A percentile compares a stretch with the other conserved stretches of the same genome.
Evolutionary conservation across 495 filamentous ascomycete species (phyloP).

Genomic region (Aspergillus baeticus): DNA sequence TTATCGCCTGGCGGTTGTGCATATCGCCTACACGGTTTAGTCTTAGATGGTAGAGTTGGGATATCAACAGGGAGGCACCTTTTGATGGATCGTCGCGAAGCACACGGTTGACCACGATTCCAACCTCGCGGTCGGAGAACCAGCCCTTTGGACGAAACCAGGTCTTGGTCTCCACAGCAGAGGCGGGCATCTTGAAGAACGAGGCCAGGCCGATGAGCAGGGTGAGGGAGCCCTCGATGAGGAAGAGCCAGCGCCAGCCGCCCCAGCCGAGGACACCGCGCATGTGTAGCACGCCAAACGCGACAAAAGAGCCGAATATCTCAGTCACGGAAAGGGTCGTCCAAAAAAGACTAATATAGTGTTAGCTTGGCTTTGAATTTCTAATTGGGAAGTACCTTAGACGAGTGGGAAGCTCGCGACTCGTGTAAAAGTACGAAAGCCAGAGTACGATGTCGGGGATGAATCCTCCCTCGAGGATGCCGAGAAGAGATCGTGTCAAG

Average conservation of each 20-base stretch:
- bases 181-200: slow-evolving; percentile 56
- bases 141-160: slow-evolving; percentile 59
- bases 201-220: slow-evolving; percentile 51
- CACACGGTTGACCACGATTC: slow-evolving; percentile 60
- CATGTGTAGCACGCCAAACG: slow-evolving; percentile 46
- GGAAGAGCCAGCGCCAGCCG: slow-evolving; percentile 44
- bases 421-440: slow-evolving; percentile 68
- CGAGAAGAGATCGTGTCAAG: slow-evolving; percentile 58
- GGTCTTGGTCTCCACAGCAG: slow-evolving; percentile 49
- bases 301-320: slow-evolving; percentile 43
- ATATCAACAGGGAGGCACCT: slow-evolving; percentile 23
- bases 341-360: slow-evolving; percentile 54
- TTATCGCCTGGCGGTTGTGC: slow-evolving; percentile 56
- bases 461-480: slow-evolving; percentile 68
- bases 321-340: slow-evolving; percentile 54
- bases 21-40: slow-evolving; percentile 27
- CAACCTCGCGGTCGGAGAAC: slow-evolving; percentile 59
- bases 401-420: slow-evolving; percentile 41
- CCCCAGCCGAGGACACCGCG: slow-evolving; percentile 30
- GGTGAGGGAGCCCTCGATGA: slow-evolving; percentile 56
- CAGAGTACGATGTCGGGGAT: slow-evolving; percentile 54
- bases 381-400: slow-evolving; percentile 45
- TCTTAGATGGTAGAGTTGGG: background rate
- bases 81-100: slow-evolving; percentile 64
- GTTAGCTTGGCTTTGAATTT: slow-evolving; percentile 32